Evolutionary conservation across 129 eudicot genomes (phyloP).

Genomic region (Arctium lappa): DNA sequence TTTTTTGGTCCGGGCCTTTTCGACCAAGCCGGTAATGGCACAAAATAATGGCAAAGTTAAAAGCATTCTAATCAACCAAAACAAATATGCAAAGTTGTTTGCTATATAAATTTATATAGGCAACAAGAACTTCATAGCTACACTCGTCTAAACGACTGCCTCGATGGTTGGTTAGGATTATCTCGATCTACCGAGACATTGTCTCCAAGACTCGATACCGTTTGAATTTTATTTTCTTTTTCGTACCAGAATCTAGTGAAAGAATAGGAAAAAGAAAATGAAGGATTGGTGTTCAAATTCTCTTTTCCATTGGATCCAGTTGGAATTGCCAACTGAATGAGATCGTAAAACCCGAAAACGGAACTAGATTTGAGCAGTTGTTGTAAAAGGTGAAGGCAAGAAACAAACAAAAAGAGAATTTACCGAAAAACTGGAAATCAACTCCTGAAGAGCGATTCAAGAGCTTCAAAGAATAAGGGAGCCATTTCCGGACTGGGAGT

Average conservation of each 20-base stretch:
- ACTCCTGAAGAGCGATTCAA: conserved; percentile 52
- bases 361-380: background rate
- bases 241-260: background rate
- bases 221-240: background rate
- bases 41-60: background rate
- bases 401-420: background rate
- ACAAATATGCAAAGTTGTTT: background rate
- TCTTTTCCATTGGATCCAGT: background rate
- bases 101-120: background rate
- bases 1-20: background rate
- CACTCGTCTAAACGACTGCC: background rate
- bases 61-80: background rate
- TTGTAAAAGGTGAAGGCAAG: background rate
- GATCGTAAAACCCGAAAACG: background rate
- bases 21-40: background rate
- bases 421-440: background rate
- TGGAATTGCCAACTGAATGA: background rate
- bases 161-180: background rate
- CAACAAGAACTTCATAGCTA: background rate
- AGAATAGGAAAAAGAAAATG: background rate
- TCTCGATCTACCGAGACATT: background rate
- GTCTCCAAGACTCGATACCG: background rate
- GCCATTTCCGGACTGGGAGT: conserved; percentile 74
- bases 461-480: conserved; percentile 71
- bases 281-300: background rate